Evolutionary conservation across 176 grass and related monocot species (phyloP).

Genomic region (Rhynchospora pubera): DNA sequence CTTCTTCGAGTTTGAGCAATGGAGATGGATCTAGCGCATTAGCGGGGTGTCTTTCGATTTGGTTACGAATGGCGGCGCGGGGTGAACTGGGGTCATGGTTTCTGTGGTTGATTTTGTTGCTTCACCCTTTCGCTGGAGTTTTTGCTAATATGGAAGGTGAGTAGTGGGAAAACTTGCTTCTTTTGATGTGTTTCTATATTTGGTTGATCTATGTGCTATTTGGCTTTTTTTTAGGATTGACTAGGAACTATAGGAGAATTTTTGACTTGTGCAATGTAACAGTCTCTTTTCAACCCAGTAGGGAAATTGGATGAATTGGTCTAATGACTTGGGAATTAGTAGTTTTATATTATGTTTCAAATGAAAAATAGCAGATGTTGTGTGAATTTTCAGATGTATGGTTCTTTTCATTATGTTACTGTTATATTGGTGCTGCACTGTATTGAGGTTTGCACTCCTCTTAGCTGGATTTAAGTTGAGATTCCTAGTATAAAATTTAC

Average conservation of each 20-base stretch:
- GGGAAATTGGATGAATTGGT: slow-evolving; percentile 8
- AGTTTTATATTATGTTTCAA: not conserved
- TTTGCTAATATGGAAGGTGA: slow-evolving; percentile 79
- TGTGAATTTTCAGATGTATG: not conserved
- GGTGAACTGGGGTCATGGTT: slow-evolving; percentile 17
- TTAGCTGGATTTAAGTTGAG: not conserved
- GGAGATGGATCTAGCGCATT: slow-evolving; percentile 24
- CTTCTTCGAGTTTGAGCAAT: not conserved
- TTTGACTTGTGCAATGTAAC: slow-evolving; percentile 12
- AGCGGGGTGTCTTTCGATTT: not conserved
- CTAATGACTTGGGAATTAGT: not conserved
- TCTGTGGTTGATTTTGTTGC: slow-evolving; percentile 25
- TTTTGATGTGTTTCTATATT: slow-evolving; percentile 13
- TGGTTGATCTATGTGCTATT: slow-evolving; percentile 6
- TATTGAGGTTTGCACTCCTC: not conserved
- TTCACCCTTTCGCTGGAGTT: slow-evolving; percentile 52
- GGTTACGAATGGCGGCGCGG: slow-evolving; percentile 26
- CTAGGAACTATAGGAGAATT: not conserved
- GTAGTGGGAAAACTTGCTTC: not conserved
- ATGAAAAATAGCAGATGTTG: not conserved
- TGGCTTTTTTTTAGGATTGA: not conserved
- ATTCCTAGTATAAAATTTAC: not conserved
- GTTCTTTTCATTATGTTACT: not conserved
- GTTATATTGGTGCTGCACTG: not conserved
- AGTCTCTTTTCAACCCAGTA: slow-evolving; percentile 15